Evolutionary conservation across 192 early-diverging fungal species (phyloP).

Genomic region (Coemansia sp.): DNA sequence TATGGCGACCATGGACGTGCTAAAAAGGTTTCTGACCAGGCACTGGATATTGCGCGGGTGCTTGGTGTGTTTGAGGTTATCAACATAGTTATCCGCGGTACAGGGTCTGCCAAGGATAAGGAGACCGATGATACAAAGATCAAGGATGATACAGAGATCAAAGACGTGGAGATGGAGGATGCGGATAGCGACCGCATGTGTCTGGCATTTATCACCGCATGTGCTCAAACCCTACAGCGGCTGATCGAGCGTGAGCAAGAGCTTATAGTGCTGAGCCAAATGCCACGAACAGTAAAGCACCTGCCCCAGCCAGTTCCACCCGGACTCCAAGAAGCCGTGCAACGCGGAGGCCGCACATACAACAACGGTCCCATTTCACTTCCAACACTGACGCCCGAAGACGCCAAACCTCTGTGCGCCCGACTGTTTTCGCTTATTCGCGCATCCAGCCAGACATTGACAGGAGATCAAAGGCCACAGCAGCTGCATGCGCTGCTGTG

Average conservation of each 20-base stretch:
- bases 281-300: slow-evolving; percentile 38
- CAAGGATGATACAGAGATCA: slow-evolving; percentile 2
- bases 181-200: slow-evolving; percentile 3
- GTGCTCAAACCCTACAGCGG: slow-evolving; percentile 19
- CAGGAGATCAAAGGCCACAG: too few relatives aligned
- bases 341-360: slow-evolving; percentile 30
- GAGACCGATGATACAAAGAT: slow-evolving; percentile 1
- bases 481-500: slow-evolving; percentile 16
- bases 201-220: slow-evolving; percentile 23
- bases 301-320: slow-evolving; percentile 50
- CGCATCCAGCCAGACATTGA: not conserved
- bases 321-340: slow-evolving; percentile 37
- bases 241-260: slow-evolving; percentile 43
- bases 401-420: slow-evolving; percentile 10
- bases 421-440: slow-evolving; percentile 13
- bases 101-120: not conserved
- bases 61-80: slow-evolving; percentile 30
- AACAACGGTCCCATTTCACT: slow-evolving; percentile 33
- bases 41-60: slow-evolving; percentile 29
- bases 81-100: slow-evolving; percentile 5
- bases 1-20: slow-evolving; percentile 8
- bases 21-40: slow-evolving; percentile 27
- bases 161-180: slow-evolving; percentile 8
- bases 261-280: slow-evolving; percentile 31
- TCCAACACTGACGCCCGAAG: not conserved